A percentile compares a stretch with the other conserved stretches of the same genome.
phyloP scores from a whole-genome alignment of 2,329 filamentous ascomycete species.

The Neofusicoccum cordaticola region DNA sequence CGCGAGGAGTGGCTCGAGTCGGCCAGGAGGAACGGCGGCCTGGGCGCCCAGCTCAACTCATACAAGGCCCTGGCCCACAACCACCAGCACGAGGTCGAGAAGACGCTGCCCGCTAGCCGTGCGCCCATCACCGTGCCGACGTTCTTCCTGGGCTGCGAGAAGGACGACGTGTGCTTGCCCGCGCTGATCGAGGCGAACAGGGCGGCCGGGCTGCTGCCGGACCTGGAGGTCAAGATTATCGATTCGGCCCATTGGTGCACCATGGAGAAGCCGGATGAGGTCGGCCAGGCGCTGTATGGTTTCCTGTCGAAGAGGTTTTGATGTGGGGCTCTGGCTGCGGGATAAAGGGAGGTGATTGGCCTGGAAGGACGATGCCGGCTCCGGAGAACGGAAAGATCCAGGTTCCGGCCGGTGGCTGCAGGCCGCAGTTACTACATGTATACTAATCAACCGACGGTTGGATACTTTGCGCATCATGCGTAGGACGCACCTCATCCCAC shows the following conservation, averaged over 20 bases:
- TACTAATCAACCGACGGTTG: too few species aligned
- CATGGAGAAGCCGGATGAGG: conserved; percentile 36
- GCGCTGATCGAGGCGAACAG: conserved; percentile 29
- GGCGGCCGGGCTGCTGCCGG: conserved; percentile 28
- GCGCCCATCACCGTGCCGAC: conserved; percentile 35
- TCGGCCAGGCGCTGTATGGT: conserved; percentile 20
- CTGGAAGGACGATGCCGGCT: too few species aligned
- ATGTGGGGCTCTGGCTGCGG: neutral
- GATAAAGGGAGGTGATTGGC: too few species aligned
- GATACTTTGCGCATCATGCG: too few species aligned
- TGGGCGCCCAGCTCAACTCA: conserved; percentile 38
- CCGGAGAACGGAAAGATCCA: too few species aligned
- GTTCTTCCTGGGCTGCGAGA: conserved; percentile 34
- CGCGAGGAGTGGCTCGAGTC: conserved; percentile 34
- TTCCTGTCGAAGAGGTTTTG: conserved; percentile 22
- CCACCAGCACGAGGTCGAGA: conserved; percentile 29
- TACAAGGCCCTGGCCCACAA: conserved; percentile 31
- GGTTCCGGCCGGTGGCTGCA: too few species aligned
- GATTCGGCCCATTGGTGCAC: conserved; percentile 37
- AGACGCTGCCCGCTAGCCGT: conserved; percentile 23
- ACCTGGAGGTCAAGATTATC: conserved; percentile 33
- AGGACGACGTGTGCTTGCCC: conserved; percentile 36
- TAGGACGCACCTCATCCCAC: too few species aligned
- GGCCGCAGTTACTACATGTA: too few species aligned
- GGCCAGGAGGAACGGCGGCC: conserved; percentile 30